A percentile compares a stretch with the other conserved stretches of the same genome.
These are phyloP conservation scores for Wickerhamiella sorbophila DNA, from an alignment of 805 yeast species.

Conservation along the genomic window DNA sequence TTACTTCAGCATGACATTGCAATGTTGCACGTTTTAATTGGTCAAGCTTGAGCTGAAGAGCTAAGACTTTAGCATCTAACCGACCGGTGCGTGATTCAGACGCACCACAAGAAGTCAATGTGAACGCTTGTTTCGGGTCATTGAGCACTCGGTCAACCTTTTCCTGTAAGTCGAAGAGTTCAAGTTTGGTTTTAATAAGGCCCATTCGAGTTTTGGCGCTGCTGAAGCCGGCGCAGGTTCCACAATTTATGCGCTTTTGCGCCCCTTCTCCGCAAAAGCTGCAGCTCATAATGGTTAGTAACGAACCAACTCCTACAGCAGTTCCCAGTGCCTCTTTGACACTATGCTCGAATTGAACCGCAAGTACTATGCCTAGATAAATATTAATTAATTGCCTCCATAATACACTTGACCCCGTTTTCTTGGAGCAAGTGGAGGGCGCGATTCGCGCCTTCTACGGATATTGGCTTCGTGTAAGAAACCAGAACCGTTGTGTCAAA, in stretches of 20 bases:
- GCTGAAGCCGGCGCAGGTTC: constrained; percentile 15
- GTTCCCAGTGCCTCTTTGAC: not conserved
- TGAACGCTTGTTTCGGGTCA: not conserved
- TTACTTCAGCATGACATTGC: constrained; percentile 9
- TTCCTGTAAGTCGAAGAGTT: constrained; percentile 10
- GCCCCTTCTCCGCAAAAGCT: constrained; percentile 16
- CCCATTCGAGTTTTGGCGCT: constrained; percentile 16
- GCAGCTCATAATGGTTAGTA: constrained; percentile 11
- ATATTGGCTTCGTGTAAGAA: constrained; percentile 36
- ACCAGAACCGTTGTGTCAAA: constrained; percentile 48
- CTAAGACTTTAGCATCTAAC: constrained; percentile 11
- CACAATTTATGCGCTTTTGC: constrained; percentile 14
- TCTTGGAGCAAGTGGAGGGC: constrained; percentile 5
- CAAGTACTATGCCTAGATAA: no score
- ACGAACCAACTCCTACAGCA: not conserved
- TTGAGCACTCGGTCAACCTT: constrained; percentile 9
- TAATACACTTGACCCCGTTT: constrained; percentile 12
- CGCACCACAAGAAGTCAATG: constrained; percentile 1
- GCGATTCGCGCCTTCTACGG: constrained; percentile 27
- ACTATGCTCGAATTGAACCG: no score
- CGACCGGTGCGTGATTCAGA: constrained; percentile 12
- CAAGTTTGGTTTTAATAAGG: constrained; percentile 15
- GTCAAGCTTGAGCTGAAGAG: constrained; percentile 12
- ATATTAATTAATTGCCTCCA: no score
- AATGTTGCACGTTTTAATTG: constrained; percentile 10